Conservation (phyloP, 805 yeast genomes). For the Yarrowia porcina region DNA sequence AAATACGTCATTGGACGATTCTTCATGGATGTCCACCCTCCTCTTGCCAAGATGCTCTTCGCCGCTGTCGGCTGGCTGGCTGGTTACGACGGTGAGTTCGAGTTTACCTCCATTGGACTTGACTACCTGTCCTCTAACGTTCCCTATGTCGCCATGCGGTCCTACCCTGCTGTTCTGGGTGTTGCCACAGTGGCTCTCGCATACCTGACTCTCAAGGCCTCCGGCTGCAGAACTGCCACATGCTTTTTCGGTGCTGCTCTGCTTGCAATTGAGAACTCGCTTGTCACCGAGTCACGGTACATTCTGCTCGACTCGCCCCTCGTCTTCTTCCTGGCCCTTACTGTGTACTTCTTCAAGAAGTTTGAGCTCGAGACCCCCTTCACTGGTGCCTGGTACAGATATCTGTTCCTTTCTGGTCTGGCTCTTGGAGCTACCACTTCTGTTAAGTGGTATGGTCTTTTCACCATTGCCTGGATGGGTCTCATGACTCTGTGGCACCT, state of each 20-base stretch:
- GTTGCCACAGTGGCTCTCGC: constrained; percentile 50
- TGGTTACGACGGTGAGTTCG: constrained; percentile 52
- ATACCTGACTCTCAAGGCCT: constrained; percentile 53
- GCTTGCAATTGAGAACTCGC: constrained; percentile 60
- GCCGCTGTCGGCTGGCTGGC: constrained; percentile 51
- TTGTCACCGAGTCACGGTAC: constrained; percentile 58
- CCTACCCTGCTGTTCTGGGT: constrained; percentile 56
- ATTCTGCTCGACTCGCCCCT: constrained; percentile 48
- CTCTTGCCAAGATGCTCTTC: constrained; percentile 59
- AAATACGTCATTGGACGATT: constrained; percentile 65
- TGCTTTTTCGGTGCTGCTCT: constrained; percentile 52
- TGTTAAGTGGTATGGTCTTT: constrained; percentile 68
- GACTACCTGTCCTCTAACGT: constrained; percentile 42
- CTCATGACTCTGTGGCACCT: constrained; percentile 48
- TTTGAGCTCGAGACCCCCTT: constrained; percentile 49
- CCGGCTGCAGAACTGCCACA: constrained; percentile 51
- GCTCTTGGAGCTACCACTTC: constrained; percentile 56
- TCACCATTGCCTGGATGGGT: constrained; percentile 65
- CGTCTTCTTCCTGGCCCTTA: constrained; percentile 44
- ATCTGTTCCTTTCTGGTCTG: constrained; percentile 47
- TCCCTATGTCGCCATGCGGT: constrained; percentile 55
- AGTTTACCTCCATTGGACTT: constrained; percentile 47
- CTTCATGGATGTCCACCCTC: constrained; percentile 72
- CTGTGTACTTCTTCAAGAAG: constrained; percentile 52
- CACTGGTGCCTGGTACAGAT: constrained; percentile 51